Evolutionary conservation across 2,329 filamentous ascomycete species (phyloP).

Genomic region (Aspergillus bombycis): DNA sequence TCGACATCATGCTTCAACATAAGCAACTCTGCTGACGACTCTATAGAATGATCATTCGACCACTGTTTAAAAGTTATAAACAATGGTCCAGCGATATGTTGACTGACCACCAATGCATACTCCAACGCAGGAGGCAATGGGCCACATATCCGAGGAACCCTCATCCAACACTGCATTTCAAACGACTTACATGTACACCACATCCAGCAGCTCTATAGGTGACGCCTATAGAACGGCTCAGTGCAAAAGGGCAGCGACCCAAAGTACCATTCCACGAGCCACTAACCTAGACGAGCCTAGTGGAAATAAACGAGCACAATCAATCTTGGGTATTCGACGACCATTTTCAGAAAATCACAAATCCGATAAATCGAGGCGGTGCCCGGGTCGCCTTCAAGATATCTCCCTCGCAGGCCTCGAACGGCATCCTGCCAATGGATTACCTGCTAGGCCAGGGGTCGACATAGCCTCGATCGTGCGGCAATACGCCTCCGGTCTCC

Average conservation of each 20-base stretch:
- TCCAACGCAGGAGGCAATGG: not conserved
- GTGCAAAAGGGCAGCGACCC: not conserved
- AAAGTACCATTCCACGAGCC: not conserved
- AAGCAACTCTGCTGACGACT: too few relatives aligned
- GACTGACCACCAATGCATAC: not conserved
- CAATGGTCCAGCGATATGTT: not conserved
- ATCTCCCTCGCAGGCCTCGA: too few relatives aligned
- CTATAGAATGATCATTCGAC: too few relatives aligned
- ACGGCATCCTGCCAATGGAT: not conserved
- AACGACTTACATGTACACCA: not conserved
- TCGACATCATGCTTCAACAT: too few relatives aligned
- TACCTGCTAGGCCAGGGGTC: not conserved
- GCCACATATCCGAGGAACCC: not conserved
- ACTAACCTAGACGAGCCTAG: not conserved
- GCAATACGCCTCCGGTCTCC: not conserved
- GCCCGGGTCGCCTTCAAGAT: not conserved
- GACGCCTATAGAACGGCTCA: not conserved
- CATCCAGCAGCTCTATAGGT: not conserved
- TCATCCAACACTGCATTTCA: not conserved
- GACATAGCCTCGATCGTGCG: too few relatives aligned
- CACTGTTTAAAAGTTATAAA: not conserved
- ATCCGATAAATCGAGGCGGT: not conserved
- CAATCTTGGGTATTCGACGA: too few relatives aligned
- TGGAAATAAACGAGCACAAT: not conserved
- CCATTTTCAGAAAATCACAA: not conserved